These are phyloP conservation scores for Lasiosphaeria hispida DNA, from an alignment of 495 filamentous ascomycete genomes.

Conservation along the genomic window DNA sequence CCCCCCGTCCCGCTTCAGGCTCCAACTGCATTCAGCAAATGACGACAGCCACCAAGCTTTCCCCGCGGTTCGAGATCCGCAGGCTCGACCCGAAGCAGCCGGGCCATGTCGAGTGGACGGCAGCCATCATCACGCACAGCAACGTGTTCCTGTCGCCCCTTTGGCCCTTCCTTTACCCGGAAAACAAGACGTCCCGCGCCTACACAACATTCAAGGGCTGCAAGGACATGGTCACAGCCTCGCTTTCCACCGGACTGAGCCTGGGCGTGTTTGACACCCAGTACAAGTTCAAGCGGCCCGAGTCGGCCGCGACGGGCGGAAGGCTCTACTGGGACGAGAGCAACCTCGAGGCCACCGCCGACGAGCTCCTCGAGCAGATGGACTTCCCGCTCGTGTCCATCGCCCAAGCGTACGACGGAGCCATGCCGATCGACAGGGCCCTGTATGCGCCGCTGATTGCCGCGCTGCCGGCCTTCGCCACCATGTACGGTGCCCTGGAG, in stretches of 20 bases:
- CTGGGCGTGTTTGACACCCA: slow-evolving; percentile 47
- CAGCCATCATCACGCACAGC: slow-evolving; percentile 36
- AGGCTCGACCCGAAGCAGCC: slow-evolving; percentile 23
- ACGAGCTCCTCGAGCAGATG: slow-evolving; percentile 33
- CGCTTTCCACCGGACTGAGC: slow-evolving; percentile 32
- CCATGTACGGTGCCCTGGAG: background rate
- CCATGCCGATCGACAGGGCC: slow-evolving; percentile 25
- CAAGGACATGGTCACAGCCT: background rate
- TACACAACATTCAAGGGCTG: slow-evolving; percentile 15
- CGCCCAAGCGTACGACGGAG: slow-evolving; percentile 37
- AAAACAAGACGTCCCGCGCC: slow-evolving; percentile 21
- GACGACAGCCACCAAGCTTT: slow-evolving; percentile 1
- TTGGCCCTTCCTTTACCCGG: slow-evolving; percentile 34
- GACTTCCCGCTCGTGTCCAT: slow-evolving; percentile 45
- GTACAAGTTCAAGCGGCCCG: slow-evolving; percentile 42
- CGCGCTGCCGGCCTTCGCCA: background rate
- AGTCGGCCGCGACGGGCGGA: slow-evolving; percentile 37
- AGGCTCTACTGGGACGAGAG: slow-evolving; percentile 41
- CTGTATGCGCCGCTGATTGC: slow-evolving; percentile 15
- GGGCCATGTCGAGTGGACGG: slow-evolving; percentile 32
- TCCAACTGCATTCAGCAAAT: slow-evolving; percentile 3
- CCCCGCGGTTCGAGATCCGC: slow-evolving; percentile 36
- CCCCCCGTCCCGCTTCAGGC: background rate
- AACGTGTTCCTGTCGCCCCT: slow-evolving; percentile 40
- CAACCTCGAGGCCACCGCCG: slow-evolving; percentile 4